Evolutionary conservation across 75 land plant species (phyloP), one percentile per base, ranked within the genome.

Genomic region (Picea sitchensis): DNA sequence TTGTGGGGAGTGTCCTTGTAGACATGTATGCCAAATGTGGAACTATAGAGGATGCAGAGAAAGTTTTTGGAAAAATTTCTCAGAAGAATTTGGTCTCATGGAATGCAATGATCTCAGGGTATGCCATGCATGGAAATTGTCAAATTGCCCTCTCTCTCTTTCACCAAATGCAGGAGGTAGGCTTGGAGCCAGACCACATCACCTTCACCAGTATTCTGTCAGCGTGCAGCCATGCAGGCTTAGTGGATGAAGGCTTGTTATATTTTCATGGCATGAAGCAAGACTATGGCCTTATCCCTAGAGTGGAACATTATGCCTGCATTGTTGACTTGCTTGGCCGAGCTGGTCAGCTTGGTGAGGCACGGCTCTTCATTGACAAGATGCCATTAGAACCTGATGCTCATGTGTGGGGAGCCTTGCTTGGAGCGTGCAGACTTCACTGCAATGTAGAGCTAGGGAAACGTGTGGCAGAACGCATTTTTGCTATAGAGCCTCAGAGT

Each of bases 11-110:
- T 30, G 79, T 85, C 63, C 78, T 90, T 2, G 57, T 90, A 61
- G 84, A 85, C 71, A 87, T 90, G 91, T 90, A 87, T 63, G 81
- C 87, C 38, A 90, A 90, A 76, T 82, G 80, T 80, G 91, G 91
- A 18, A 62, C 56, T 9, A 73, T 90, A 26, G 78, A 83, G 9
- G 79, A 85, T 54, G 91, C 91, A 23, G 59, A 78, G 12, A 80
- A 78, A 58, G 62, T 89, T 14, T 89, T 89, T 77, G 65, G 76
- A 23, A 58, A 58, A 72, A 89, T 83, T 79, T 56, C 63, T n/a
- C 34, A 32, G 20, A 82, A 65, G 74, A 86, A 86, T 81, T 86
- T 87, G 51, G 78, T 74, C 62, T 61, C 83, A 34, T 89, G 91
- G 91, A 87, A 85, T 18, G 79, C 88, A 6, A 89, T 89, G 86